Evolutionary conservation across 768 basidiomycete genomes (phyloP).

Genomic region (Imleria badia): DNA sequence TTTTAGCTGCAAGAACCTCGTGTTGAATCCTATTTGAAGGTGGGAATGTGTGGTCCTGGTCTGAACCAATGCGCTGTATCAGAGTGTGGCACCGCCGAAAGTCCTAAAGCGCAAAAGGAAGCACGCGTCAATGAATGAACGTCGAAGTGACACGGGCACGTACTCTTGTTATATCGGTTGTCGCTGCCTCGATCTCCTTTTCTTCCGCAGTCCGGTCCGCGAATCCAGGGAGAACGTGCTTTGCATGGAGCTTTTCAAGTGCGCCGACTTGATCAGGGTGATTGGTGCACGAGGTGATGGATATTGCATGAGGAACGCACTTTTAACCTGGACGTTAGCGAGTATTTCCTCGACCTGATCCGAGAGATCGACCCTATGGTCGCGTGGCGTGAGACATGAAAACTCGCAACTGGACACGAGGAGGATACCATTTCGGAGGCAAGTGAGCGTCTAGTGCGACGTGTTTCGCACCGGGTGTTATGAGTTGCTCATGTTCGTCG

Average conservation of each 20-base stretch:
- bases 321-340: slow-evolving; percentile 66
- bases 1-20: slow-evolving; percentile 74
- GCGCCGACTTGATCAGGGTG: slow-evolving; percentile 57
- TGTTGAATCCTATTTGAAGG: slow-evolving; percentile 48
- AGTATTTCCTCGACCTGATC: slow-evolving; percentile 87
- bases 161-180: slow-evolving; percentile 87
- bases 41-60: slow-evolving; percentile 63
- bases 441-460: slow-evolving; percentile 57
- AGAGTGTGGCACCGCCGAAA: slow-evolving; percentile 43
- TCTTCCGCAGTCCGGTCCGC: slow-evolving; percentile 94
- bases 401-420: not conserved
- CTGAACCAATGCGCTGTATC: slow-evolving; percentile 68
- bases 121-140: slow-evolving; percentile 6
- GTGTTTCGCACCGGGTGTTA: slow-evolving; percentile 39
- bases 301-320: slow-evolving; percentile 45
- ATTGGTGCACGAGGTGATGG: slow-evolving; percentile 12
- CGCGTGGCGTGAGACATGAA: slow-evolving; percentile 19
- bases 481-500: slow-evolving; percentile 69
- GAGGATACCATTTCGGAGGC: slow-evolving; percentile 81
- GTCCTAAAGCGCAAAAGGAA: slow-evolving; percentile 27
- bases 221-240: slow-evolving; percentile 94
- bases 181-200: slow-evolving; percentile 85
- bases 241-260: slow-evolving; percentile 95
- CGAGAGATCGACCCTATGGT: slow-evolving; percentile 82
- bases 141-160: slow-evolving; percentile 21